Evolutionary conservation across 345 rosid species (phyloP), one percentile per base, ranked within the genome.

Genomic region (Psidium friedrichsthalianum): DNA sequence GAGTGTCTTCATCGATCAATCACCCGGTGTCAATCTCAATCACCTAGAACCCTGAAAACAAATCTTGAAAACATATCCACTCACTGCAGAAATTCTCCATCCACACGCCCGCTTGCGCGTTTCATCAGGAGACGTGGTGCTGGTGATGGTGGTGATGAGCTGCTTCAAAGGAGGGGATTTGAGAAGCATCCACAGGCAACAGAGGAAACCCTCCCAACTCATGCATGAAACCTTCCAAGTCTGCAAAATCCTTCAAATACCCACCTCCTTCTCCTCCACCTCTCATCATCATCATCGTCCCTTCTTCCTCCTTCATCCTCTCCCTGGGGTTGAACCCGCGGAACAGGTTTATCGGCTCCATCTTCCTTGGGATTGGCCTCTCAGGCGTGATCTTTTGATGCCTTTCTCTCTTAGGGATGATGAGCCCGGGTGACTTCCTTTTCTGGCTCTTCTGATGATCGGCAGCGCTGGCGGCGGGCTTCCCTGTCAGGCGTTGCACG

Each of bases 401-500:
- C 13, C 57, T 24, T 74, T 24, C 51, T 36, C 82, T 74, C n/a
- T 11, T 20, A 2, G 74, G 49, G 40, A 82, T 25, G 40, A 36
- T 44, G 53, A n/a, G 82, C 27, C 25, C 36, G 3, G 52, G 21
- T 16, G 49, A 54, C 86, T 83, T 86, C 82, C 85, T 78, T 40
- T 59, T 22, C 27, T 32, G 64, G 47, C 12, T 44, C 82, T 87
- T 61, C 42, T 36, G 84, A 36, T 64, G 84, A 24, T 51, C 20
- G 27, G 20, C 55, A 55, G 57, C 32, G 29, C 36, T n/a, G 11
- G 83, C 82, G 27, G 85, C 13, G 20, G 91, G 90, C 51, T 90
- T 90, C 44, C 93, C 93, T 8, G 93, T 88, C 87, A 91, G 91
- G 25, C 91, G 86, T 36, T 91, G 93, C 24, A 91, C 91, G 40